Conservation (phyloP, 139 green algal genomes). For the Astrephomene gubernaculifera region DNA sequence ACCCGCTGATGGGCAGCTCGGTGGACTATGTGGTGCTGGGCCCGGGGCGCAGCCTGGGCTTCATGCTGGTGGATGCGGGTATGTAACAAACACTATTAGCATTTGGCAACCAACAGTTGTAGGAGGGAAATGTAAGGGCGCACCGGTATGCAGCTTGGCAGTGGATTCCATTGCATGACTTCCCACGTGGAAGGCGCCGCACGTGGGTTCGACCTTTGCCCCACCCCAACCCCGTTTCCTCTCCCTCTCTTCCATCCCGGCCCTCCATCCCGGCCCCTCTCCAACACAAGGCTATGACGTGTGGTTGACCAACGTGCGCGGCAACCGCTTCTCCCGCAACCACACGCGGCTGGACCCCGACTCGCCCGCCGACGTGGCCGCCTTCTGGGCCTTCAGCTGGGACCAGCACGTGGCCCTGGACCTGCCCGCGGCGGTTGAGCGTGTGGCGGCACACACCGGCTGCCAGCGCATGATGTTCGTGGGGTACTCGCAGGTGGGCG, state of each 20-base stretch:
- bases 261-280: too few relatives aligned
- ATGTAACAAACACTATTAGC: too few relatives aligned
- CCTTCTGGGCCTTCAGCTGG: slow-evolving; percentile 75
- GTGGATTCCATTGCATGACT: too few relatives aligned
- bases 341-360: slow-evolving; percentile 62
- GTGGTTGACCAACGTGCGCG: slow-evolving; percentile 67
- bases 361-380: neutral
- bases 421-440: slow-evolving; percentile 65
- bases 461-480: slow-evolving; percentile 47
- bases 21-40: slow-evolving; percentile 75
- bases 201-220: too few relatives aligned
- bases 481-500: slow-evolving; percentile 53
- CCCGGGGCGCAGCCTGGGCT: slow-evolving; percentile 59
- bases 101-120: too few relatives aligned
- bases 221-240: too few relatives aligned
- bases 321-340: slow-evolving; percentile 71
- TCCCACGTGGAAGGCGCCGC: too few relatives aligned
- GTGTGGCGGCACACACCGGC: slow-evolving; percentile 39
- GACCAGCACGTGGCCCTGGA: slow-evolving; percentile 73
- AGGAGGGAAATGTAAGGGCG: too few relatives aligned
- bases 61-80: slow-evolving; percentile 71
- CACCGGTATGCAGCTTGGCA: too few relatives aligned
- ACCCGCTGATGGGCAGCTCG: slow-evolving; percentile 74
- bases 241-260: too few relatives aligned
- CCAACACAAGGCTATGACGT: slow-evolving; percentile 63